Conservation (phyloP, 2,329 filamentous ascomycete species). For the Fusarium neocosmosporiellum region DNA sequence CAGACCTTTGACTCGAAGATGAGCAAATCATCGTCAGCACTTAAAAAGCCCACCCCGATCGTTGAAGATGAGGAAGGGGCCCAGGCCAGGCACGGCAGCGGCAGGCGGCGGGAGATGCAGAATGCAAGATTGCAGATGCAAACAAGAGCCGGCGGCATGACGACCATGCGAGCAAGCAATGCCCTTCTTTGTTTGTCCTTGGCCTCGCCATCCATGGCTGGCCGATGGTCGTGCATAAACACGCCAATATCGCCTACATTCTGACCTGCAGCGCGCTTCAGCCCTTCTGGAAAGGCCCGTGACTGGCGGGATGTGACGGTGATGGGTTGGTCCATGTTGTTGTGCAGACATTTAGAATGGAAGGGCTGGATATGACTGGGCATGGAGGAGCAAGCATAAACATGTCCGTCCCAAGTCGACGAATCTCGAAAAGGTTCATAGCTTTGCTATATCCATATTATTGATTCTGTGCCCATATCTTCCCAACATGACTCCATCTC, state of each 20-base stretch:
- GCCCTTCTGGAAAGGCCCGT: constrained; percentile 15
- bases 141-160: constrained; percentile 10
- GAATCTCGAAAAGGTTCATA: neutral
- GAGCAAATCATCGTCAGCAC: neutral
- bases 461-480: neutral
- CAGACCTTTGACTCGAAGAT: neutral
- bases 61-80: constrained; percentile 1
- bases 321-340: constrained; percentile 7
- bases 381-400: neutral
- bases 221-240: constrained; percentile 55
- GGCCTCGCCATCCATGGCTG: constrained; percentile 21
- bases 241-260: constrained; percentile 23
- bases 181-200: neutral
- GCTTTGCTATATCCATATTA: neutral
- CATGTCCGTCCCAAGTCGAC: neutral
- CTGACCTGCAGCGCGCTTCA: constrained; percentile 26
- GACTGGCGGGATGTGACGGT: constrained; percentile 26
- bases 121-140: constrained; percentile 18
- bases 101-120: constrained; percentile 8
- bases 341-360: neutral
- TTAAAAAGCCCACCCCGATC: neutral
- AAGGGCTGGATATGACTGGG: neutral
- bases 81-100: neutral
- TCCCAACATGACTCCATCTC: constrained; percentile 19
- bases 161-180: neutral